Evolutionary conservation across 352 stramenopile species (phyloP).

Genomic region (Phytopythium delawarense): DNA sequence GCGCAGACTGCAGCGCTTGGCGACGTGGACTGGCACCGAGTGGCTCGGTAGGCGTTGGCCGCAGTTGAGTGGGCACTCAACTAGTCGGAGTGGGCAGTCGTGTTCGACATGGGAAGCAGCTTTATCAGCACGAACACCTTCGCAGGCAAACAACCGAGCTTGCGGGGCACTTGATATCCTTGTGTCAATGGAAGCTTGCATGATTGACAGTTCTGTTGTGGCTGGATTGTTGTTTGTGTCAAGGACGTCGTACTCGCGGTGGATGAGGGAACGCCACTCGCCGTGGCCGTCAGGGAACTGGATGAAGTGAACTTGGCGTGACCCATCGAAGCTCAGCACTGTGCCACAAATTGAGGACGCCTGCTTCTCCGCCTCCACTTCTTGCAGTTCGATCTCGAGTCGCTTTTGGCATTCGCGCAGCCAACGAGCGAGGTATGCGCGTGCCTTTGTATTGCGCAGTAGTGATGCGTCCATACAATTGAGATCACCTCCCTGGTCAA

Average conservation of each 20-base stretch:
- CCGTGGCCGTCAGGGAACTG: conserved; percentile 52
- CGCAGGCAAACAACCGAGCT: conserved; percentile 21
- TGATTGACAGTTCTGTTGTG: not conserved
- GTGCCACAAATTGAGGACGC: not conserved
- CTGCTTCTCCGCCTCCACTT: conserved; percentile 4
- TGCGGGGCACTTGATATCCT: not conserved
- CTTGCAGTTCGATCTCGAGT: conserved; percentile 3
- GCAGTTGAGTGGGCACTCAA: conserved; percentile 60
- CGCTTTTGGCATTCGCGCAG: conserved; percentile 9
- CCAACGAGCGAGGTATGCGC: conserved; percentile 15
- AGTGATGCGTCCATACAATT: not conserved
- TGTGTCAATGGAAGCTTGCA: not conserved
- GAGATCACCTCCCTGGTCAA: not conserved
- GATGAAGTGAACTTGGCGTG: conserved; percentile 27
- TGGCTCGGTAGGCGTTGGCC: conserved; percentile 45
- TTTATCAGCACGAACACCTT: conserved; percentile 11
- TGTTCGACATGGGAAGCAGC: conserved; percentile 20
- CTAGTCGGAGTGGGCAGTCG: conserved; percentile 43
- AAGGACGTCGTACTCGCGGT: conserved; percentile 44
- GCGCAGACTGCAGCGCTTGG: conserved; percentile 57
- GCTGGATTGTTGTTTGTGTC: not conserved
- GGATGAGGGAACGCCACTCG: conserved; percentile 34
- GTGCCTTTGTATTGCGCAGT: conserved; percentile 3
- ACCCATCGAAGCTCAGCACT: conserved; percentile 2
- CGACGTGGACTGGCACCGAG: conserved; percentile 34